Evolutionary conservation across 2,329 filamentous ascomycete genomes (phyloP).

Genomic region (Neophaeococcomyces aloes): DNA sequence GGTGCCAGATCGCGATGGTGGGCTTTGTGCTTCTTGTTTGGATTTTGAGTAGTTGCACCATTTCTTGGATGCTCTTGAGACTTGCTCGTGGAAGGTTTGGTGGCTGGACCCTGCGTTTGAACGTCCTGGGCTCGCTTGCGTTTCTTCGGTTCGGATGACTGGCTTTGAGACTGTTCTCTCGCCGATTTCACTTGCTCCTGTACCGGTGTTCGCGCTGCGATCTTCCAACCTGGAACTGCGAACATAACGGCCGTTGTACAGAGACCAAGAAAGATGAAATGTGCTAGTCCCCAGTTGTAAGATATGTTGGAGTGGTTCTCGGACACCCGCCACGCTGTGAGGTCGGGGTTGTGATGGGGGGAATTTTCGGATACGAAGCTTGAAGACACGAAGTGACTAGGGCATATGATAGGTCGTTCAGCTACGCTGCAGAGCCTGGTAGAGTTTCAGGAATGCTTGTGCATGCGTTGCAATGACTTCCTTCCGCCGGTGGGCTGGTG

Average conservation of each 20-base stretch:
- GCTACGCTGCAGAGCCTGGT: background rate
- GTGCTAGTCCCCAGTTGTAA: background rate
- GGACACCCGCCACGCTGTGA: background rate
- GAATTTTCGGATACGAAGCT: background rate
- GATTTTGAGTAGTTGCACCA: background rate
- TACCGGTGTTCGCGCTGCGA: conserved; percentile 39
- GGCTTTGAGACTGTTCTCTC: conserved; percentile 22
- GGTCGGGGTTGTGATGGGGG: background rate
- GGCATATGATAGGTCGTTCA: background rate
- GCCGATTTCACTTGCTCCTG: conserved; percentile 50
- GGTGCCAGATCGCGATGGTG: background rate
- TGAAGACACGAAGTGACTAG: background rate
- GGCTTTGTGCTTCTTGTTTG: conserved; percentile 3
- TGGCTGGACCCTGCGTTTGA: background rate
- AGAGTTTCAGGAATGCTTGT: too few relatives aligned
- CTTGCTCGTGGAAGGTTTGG: background rate
- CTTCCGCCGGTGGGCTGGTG: too few relatives aligned
- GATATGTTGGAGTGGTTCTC: too few relatives aligned
- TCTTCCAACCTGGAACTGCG: conserved; percentile 83
- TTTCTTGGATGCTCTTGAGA: background rate
- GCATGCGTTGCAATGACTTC: too few relatives aligned
- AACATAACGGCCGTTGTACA: conserved; percentile 49
- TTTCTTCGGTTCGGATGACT: conserved; percentile 38
- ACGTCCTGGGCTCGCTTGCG: conserved; percentile 33
- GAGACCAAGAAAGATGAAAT: background rate